Evolutionary conservation across 768 basidiomycete species (phyloP).

Genomic region (Podaxis sp.): DNA sequence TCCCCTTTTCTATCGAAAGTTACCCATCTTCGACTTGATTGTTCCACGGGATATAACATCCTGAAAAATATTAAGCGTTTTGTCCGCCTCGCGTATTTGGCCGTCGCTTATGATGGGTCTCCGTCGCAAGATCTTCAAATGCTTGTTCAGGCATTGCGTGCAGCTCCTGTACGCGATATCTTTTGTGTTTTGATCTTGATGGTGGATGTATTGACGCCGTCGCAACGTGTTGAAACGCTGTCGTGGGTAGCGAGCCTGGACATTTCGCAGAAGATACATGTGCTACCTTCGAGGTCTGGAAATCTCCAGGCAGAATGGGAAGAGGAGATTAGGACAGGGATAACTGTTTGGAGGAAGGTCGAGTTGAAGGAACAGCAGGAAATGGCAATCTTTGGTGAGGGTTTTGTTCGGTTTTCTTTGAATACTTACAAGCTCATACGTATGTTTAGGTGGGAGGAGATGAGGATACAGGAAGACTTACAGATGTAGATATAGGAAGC

Average conservation of each 20-base stretch:
- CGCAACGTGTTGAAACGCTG: constrained; percentile 11
- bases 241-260: constrained; percentile 18
- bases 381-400: not conserved
- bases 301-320: constrained; percentile 24
- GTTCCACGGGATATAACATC: constrained; percentile 15
- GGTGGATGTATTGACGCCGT: constrained; percentile 13
- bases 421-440: not conserved
- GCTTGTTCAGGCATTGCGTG: constrained; percentile 17
- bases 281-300: constrained; percentile 12
- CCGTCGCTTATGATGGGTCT: constrained; percentile 20
- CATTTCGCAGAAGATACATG: constrained; percentile 10
- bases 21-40: constrained; percentile 21
- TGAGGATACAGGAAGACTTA: constrained; percentile 1
- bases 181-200: constrained; percentile 21
- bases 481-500: constrained; percentile 13
- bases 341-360: constrained; percentile 24
- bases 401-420: not conserved
- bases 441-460: not conserved
- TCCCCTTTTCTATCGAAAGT: constrained; percentile 20
- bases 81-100: constrained; percentile 21
- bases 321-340: constrained; percentile 24
- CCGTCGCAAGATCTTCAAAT: constrained; percentile 13
- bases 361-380: not conserved
- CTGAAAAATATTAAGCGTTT: constrained; percentile 19
- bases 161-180: constrained; percentile 2